Percentiles rank a stretch among this genome's conserved stretches.
Evolutionary conservation across 2,329 filamentous ascomycete genomes (phyloP).

Genomic region (Stemphylium beticola): DNA sequence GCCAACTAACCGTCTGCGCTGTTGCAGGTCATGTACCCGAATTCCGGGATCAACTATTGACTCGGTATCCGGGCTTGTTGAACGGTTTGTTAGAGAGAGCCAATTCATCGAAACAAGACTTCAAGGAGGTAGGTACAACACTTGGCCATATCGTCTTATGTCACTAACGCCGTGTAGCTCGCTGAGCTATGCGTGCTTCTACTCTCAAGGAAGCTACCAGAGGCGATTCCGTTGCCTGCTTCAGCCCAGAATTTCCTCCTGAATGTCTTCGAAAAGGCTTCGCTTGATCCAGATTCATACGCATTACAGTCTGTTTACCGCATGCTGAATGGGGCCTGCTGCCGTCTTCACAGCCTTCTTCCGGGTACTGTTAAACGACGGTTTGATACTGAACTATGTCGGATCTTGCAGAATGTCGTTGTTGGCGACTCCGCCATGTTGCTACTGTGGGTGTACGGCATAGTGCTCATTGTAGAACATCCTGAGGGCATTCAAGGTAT

Average conservation of each 20-base stretch:
- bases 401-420: conserved; percentile 33
- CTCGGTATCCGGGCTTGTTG: conserved; percentile 39
- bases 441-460: conserved; percentile 42
- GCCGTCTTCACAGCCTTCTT: conserved; percentile 34
- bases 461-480: conserved; percentile 38
- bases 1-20: conserved; percentile 30
- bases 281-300: conserved; percentile 26
- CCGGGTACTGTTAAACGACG: conserved; percentile 24
- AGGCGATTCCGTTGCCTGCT: conserved; percentile 37
- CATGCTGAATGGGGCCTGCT: conserved; percentile 48
- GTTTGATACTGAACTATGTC: conserved; percentile 38
- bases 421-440: conserved; percentile 36
- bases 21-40: conserved; percentile 36
- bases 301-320: conserved; percentile 38
- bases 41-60: conserved; percentile 40
- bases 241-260: conserved; percentile 45
- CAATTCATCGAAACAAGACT: conserved; percentile 35
- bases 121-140: conserved; percentile 36
- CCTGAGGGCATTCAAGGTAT: conserved; percentile 9
- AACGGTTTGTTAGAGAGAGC: conserved; percentile 44
- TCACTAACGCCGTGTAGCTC: conserved; percentile 27
- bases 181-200: conserved; percentile 39
- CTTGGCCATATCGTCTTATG: not conserved
- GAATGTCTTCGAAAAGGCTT: conserved; percentile 38
- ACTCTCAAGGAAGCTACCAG: conserved; percentile 42